Conservation (phyloP, 2,329 filamentous ascomycete genomes). For the Diaporthe sp. region DNA sequence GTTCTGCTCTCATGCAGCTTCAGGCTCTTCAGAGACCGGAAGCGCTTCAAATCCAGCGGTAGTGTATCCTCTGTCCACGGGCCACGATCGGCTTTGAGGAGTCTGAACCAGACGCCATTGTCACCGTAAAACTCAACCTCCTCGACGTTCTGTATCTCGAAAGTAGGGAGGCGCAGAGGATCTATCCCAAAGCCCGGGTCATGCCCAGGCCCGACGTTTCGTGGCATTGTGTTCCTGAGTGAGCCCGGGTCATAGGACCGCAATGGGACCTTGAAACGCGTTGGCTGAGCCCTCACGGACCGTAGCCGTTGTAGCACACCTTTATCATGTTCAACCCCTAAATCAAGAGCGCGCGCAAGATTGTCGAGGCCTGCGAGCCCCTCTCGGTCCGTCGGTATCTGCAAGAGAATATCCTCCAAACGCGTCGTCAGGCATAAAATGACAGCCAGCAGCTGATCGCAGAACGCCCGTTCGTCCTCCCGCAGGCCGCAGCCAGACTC, state of each 20-base stretch:
- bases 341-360: no score
- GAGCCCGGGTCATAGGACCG: background rate
- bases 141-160: background rate
- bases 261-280: background rate
- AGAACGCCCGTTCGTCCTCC: background rate
- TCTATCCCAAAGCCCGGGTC: conserved; percentile 7
- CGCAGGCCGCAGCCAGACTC: background rate
- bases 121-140: background rate
- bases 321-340: no score
- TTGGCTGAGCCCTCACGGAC: background rate
- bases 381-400: background rate
- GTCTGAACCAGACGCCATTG: conserved; percentile 3
- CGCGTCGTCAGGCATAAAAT: background rate
- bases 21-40: background rate
- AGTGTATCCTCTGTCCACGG: background rate
- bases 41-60: background rate
- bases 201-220: background rate
- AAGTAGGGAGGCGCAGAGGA: background rate
- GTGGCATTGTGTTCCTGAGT: background rate
- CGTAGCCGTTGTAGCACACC: background rate
- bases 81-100: background rate
- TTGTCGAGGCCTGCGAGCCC: no score
- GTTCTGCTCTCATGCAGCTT: conserved; percentile 11
- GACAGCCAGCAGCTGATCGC: background rate
- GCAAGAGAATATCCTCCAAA: background rate